Conservation (phyloP, 768 basidiomycete species). For the Favolaschia claudopus region DNA sequence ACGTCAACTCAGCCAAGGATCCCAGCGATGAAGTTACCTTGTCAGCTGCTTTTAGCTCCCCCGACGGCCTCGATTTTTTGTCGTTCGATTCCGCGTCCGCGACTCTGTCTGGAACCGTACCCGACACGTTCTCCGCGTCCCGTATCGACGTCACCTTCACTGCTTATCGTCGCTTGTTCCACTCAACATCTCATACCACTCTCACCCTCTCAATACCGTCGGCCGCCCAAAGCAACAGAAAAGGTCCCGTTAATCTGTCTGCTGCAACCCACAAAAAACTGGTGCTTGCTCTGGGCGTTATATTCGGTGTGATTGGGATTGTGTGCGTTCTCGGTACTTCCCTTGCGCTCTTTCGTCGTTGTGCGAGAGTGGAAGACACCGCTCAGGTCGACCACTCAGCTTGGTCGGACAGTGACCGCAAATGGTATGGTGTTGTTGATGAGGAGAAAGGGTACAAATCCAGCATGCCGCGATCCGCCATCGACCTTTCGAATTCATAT, state of each 20-base stretch:
- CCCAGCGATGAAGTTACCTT: slow-evolving; percentile 57
- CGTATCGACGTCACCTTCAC: slow-evolving; percentile 65
- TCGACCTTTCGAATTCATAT: slow-evolving; percentile 27
- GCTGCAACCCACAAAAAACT: slow-evolving; percentile 55
- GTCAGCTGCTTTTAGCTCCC: slow-evolving; percentile 63
- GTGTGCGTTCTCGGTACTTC: slow-evolving; percentile 59
- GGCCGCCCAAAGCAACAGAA: slow-evolving; percentile 46
- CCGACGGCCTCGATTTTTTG: slow-evolving; percentile 56
- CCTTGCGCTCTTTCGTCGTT: slow-evolving; percentile 64
- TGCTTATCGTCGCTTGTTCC: slow-evolving; percentile 70
- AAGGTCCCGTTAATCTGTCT: slow-evolving; percentile 45
- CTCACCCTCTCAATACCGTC: slow-evolving; percentile 58
- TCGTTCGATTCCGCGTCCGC: slow-evolving; percentile 54
- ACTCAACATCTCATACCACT: slow-evolving; percentile 73
- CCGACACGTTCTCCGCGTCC: slow-evolving; percentile 48
- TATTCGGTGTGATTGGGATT: slow-evolving; percentile 70
- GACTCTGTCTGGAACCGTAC: slow-evolving; percentile 64
- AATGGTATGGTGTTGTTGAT: slow-evolving; percentile 67
- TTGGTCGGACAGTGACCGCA: slow-evolving; percentile 70
- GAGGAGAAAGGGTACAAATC: slow-evolving; percentile 36
- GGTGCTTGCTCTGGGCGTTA: slow-evolving; percentile 64
- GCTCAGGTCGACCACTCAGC: slow-evolving; percentile 66
- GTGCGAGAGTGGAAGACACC: slow-evolving; percentile 64
- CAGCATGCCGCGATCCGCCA: slow-evolving; percentile 30
- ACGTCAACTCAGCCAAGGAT: slow-evolving; percentile 56